Conservation (phyloP, 2,329 filamentous ascomycete species). For the Colletotrichum zoysiae region DNA sequence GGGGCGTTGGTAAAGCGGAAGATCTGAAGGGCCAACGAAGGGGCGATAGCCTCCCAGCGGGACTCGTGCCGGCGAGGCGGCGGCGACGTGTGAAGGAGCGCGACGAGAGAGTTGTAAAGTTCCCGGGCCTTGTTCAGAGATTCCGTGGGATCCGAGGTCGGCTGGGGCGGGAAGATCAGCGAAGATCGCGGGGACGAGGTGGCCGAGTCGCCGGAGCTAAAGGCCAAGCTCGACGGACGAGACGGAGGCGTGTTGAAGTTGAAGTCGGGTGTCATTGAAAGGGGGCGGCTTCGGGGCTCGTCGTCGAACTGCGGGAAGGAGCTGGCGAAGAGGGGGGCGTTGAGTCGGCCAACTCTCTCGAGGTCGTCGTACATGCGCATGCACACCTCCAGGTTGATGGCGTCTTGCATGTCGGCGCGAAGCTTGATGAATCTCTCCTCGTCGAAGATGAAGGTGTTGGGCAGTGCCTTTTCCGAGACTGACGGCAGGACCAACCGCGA, state of each 20-base stretch:
- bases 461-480: conserved; percentile 59
- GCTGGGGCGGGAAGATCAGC: conserved; percentile 54
- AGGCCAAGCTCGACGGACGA: conserved; percentile 65
- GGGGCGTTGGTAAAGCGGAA: conserved; percentile 68
- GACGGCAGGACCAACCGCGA: conserved; percentile 68
- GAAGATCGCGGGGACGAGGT: conserved; percentile 66
- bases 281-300: conserved; percentile 45
- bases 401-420: conserved; percentile 70
- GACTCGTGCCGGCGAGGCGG: conserved; percentile 56
- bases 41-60: conserved; percentile 66
- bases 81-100: conserved; percentile 66
- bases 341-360: conserved; percentile 59
- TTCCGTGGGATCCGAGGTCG: conserved; percentile 54
- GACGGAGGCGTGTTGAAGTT: conserved; percentile 62
- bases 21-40: conserved; percentile 68
- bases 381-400: conserved; percentile 74
- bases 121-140: conserved; percentile 59
- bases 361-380: conserved; percentile 70
- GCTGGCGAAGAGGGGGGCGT: conserved; percentile 41
- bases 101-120: conserved; percentile 66
- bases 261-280: conserved; percentile 55
- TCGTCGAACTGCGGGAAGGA: conserved; percentile 48
- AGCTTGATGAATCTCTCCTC: conserved; percentile 73
- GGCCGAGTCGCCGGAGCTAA: conserved; percentile 63
- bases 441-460: conserved; percentile 74